These are phyloP conservation scores for Kwoniella dejecticola DNA, from an alignment of 768 basidiomycete genomes.

Conservation along the genomic window DNA sequence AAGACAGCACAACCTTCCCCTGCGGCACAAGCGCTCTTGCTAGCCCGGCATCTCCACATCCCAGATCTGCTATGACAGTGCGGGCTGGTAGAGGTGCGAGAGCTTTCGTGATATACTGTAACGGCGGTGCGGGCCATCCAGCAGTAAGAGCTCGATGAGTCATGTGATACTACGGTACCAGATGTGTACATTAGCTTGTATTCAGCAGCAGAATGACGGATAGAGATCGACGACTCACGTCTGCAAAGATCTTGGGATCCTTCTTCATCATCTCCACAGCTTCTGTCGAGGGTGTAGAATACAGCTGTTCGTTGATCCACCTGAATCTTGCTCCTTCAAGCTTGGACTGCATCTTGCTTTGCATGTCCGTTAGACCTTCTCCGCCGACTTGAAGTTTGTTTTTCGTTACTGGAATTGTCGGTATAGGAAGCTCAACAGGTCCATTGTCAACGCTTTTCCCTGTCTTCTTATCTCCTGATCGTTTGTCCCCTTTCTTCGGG, in stretches of 20 bases:
- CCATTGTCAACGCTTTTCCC: slow-evolving; percentile 6
- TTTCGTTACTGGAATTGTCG: slow-evolving; percentile 3
- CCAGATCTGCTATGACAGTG: slow-evolving; percentile 85
- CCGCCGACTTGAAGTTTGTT: slow-evolving; percentile 21
- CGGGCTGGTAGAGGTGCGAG: slow-evolving; percentile 67
- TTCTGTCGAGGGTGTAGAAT: slow-evolving; percentile 76
- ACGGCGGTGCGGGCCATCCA: slow-evolving; percentile 91
- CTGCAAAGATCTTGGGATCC: slow-evolving; percentile 76
- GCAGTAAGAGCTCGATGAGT: slow-evolving; percentile 90
- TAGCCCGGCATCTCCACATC: slow-evolving; percentile 90
- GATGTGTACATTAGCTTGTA: too few relatives aligned
- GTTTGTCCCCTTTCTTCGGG: neutral
- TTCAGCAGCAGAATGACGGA: neutral
- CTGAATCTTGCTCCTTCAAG: slow-evolving; percentile 85
- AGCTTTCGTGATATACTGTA: slow-evolving; percentile 72
- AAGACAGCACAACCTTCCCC: slow-evolving; percentile 58
- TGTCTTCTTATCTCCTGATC: neutral
- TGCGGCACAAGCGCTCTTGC: slow-evolving; percentile 72
- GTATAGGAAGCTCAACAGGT: slow-evolving; percentile 36
- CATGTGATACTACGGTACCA: slow-evolving; percentile 73
- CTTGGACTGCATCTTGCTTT: slow-evolving; percentile 74
- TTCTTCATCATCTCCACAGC: slow-evolving; percentile 80
- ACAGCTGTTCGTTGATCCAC: slow-evolving; percentile 91
- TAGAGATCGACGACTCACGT: slow-evolving; percentile 61
- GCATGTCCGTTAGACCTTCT: slow-evolving; percentile 67